Conservation (phyloP, 176 grass and related monocot species). For the Hyparrhenia diplandra region DNA sequence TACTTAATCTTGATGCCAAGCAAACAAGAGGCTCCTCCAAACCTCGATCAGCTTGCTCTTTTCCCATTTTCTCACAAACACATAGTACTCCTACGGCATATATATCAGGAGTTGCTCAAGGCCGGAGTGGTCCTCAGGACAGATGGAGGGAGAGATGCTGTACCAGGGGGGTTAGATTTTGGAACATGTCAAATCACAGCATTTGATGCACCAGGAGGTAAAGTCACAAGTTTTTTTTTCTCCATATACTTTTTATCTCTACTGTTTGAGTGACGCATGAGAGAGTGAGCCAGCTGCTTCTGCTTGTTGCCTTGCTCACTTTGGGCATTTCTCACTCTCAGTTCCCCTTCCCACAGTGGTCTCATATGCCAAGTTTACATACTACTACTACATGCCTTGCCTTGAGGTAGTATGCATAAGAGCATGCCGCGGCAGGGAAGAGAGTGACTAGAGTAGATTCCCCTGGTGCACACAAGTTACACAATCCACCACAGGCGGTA, state of each 20-base stretch:
- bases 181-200: constrained; percentile 68
- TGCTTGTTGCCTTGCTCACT: constrained; percentile 48
- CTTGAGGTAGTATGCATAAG: constrained; percentile 17
- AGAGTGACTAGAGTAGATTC: constrained; percentile 49
- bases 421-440: constrained; percentile 6
- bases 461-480: constrained; percentile 54
- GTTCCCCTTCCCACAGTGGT: constrained; percentile 12
- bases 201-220: constrained; percentile 54
- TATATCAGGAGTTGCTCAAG: constrained; percentile 9
- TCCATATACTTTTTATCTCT: constrained; percentile 16
- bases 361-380: constrained; percentile 27
- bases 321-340: constrained; percentile 49
- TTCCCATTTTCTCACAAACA: neutral
- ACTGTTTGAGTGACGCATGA: constrained; percentile 26
- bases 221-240: constrained; percentile 26
- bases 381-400: constrained; percentile 19
- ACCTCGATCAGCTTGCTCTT: neutral
- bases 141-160: neutral
- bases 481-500: neutral
- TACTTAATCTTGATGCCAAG: constrained; percentile 32
- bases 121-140: neutral
- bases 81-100: neutral
- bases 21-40: neutral
- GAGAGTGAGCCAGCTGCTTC: constrained; percentile 36
- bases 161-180: constrained; percentile 44